These are phyloP conservation scores for Brassica hybrid DNA, from an alignment of 441 rosid genomes.

Conservation along the genomic window DNA sequence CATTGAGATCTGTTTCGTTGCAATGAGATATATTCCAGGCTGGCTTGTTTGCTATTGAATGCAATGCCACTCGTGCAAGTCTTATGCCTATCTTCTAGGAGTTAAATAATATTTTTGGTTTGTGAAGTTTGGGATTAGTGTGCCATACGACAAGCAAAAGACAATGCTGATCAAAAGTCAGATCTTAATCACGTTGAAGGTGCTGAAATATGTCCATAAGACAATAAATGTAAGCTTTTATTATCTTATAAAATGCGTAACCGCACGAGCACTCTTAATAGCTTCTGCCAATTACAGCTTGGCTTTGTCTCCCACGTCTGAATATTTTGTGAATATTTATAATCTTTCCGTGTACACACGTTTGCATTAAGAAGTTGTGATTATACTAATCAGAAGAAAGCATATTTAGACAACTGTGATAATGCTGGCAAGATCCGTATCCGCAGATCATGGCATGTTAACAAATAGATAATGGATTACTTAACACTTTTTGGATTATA, in stretches of 20 bases:
- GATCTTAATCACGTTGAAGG: conserved; percentile 1
- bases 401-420: conserved; percentile 19
- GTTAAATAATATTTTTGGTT: not conserved
- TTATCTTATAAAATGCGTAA: conserved; percentile 6
- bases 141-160: not conserved
- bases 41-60: conserved; percentile 1
- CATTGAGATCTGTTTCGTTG: conserved; percentile 15
- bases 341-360: conserved; percentile 24
- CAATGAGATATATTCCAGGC: not conserved
- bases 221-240: not conserved
- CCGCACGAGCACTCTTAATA: conserved; percentile 34
- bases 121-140: not conserved
- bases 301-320: conserved; percentile 15
- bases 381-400: conserved; percentile 13
- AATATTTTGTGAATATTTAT: not conserved
- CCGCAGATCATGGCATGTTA: conserved; percentile 30
- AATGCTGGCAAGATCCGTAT: conserved; percentile 25
- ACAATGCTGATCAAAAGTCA: not conserved
- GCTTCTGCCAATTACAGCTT: conserved; percentile 25
- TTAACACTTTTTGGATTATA: not conserved
- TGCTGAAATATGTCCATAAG: not conserved
- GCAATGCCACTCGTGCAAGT: conserved; percentile 10
- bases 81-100: not conserved
- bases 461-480: not conserved
- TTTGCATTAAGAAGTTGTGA: conserved; percentile 11